phyloP scores from a whole-genome alignment of 345 rosid genomes.

The Dimocarpus longan region DNA sequence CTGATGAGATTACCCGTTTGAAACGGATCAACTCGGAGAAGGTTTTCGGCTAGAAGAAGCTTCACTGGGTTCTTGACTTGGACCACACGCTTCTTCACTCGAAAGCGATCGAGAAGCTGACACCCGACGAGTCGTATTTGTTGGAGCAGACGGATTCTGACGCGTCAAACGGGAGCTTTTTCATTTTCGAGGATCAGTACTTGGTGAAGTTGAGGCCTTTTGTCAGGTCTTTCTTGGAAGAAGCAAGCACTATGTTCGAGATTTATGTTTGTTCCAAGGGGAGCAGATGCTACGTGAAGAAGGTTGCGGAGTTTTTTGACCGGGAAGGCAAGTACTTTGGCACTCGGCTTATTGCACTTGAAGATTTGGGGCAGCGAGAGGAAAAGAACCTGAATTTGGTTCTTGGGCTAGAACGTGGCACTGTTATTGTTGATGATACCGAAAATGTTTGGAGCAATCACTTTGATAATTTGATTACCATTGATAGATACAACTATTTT shows the following conservation, averaged over 20 bases:
- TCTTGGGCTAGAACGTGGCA: conserved; percentile 2
- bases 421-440: conserved; percentile 22
- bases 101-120: background rate
- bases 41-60: conserved; percentile 6
- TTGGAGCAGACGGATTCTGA: background rate
- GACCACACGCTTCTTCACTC: conserved; percentile 30
- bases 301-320: conserved; percentile 16
- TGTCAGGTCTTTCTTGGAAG: conserved; percentile 17
- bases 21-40: background rate
- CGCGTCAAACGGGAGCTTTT: background rate
- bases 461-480: conserved; percentile 8
- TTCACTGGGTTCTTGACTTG: conserved; percentile 34
- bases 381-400: conserved; percentile 24
- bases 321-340: conserved; percentile 8
- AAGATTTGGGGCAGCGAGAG: background rate
- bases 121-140: conserved; percentile 15
- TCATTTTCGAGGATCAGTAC: background rate
- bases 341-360: conserved; percentile 13
- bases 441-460: conserved; percentile 14
- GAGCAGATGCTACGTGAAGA: background rate
- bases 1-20: conserved; percentile 4
- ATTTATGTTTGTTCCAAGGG: conserved; percentile 30
- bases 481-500: conserved; percentile 14
- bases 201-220: conserved; percentile 31
- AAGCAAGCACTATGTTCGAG: conserved; percentile 27